Evolutionary conservation across 176 grass and related monocot species (phyloP).

Genomic region (Rhynchospora breviuscula): DNA sequence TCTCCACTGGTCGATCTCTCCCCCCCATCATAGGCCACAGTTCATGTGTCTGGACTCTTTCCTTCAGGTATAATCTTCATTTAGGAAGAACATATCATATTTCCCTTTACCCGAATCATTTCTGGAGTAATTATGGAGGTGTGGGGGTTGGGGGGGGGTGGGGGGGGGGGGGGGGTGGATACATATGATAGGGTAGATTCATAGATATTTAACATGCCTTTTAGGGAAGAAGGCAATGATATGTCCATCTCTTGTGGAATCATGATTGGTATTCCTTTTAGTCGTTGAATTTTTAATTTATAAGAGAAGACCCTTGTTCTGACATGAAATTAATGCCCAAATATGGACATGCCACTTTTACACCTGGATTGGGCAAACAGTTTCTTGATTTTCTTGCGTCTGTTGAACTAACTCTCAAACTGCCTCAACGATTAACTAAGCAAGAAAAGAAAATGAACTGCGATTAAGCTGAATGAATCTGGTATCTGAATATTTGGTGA

Average conservation of each 20-base stretch:
- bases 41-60: constrained; percentile 89
- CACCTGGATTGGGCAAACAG: not conserved
- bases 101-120: not conserved
- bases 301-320: not conserved
- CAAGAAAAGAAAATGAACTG: not conserved
- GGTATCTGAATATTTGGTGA: not conserved
- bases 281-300: no score
- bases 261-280: not conserved
- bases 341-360: not conserved
- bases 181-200: not conserved
- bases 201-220: not conserved
- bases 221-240: not conserved
- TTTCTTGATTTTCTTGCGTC: not conserved
- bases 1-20: constrained; percentile 59
- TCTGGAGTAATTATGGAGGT: not conserved
- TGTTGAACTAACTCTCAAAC: not conserved
- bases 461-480: not conserved
- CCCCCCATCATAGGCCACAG: constrained; percentile 78
- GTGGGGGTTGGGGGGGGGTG: no score
- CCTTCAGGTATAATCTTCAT: constrained; percentile 57
- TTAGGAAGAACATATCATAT: not conserved
- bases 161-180: not conserved
- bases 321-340: not conserved
- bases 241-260: not conserved
- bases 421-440: not conserved